phyloP scores from a whole-genome alignment of 2,329 filamentous ascomycete genomes.

The Pseudocercospora cruenta region DNA sequence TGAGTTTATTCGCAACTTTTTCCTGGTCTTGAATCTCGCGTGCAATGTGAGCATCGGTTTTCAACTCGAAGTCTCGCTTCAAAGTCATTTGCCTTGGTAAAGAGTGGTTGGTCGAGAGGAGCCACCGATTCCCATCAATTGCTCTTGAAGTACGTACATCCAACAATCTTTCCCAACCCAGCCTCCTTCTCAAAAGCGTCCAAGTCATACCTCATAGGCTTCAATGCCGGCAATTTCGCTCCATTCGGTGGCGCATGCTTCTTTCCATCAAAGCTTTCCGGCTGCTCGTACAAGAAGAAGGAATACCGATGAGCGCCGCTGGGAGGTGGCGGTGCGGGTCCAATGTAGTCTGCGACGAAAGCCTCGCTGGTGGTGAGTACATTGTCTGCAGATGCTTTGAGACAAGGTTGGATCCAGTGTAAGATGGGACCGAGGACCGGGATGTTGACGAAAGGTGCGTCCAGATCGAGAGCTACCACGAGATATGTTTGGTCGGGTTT shows the following conservation, averaged over 20 bases:
- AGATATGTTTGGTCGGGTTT: slow-evolving; percentile 29
- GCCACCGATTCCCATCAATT: background rate
- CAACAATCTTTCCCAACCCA: background rate
- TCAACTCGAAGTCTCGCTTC: too few species aligned
- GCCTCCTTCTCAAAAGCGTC: background rate
- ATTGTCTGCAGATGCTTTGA: slow-evolving; percentile 29
- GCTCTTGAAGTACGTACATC: slow-evolving; percentile 38
- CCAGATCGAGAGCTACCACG: slow-evolving; percentile 50
- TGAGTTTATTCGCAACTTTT: too few species aligned
- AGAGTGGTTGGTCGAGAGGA: too few species aligned
- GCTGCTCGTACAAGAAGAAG: slow-evolving; percentile 7
- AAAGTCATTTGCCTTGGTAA: too few species aligned
- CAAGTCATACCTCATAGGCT: slow-evolving; percentile 1
- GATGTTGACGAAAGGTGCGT: slow-evolving; percentile 52
- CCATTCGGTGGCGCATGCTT: background rate
- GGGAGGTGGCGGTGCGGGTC: slow-evolving; percentile 51
- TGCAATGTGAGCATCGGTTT: too few species aligned
- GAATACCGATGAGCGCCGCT: slow-evolving; percentile 55
- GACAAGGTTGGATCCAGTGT: slow-evolving; percentile 53
- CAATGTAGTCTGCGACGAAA: slow-evolving; percentile 48
- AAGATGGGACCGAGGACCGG: slow-evolving; percentile 50
- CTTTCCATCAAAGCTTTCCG: background rate
- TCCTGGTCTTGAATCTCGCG: too few species aligned
- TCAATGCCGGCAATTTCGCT: background rate
- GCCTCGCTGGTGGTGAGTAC: slow-evolving; percentile 23